Evolutionary conservation across 2,329 filamentous ascomycete genomes (phyloP).

Genomic region (Aspergillus floridensis): DNA sequence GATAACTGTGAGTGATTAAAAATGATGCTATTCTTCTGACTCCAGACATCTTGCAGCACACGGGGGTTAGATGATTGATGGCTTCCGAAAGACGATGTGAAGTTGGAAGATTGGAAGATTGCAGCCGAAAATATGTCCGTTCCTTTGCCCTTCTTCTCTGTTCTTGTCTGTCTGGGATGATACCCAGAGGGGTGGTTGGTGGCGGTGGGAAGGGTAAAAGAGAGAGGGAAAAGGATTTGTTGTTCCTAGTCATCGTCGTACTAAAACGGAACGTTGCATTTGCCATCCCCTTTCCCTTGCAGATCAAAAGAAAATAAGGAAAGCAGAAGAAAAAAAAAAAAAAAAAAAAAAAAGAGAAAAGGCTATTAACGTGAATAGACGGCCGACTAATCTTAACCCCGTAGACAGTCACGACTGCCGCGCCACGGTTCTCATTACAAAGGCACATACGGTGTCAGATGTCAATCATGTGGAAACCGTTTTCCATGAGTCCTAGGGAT

Average conservation of each 20-base stretch:
- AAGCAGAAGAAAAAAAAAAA: constrained; percentile 43
- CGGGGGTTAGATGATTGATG: constrained; percentile 16
- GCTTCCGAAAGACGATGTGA: constrained; percentile 15
- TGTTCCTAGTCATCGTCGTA: constrained; percentile 27
- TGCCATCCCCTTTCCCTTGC: constrained; percentile 25
- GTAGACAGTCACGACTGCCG: constrained; percentile 36
- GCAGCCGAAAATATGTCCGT: constrained; percentile 18
- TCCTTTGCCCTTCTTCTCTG: background rate
- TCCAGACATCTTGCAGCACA: constrained; percentile 23
- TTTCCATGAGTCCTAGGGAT: constrained; percentile 28
- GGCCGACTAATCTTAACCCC: constrained; percentile 39
- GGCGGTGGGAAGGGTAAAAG: constrained; percentile 6
- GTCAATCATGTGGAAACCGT: constrained; percentile 23
- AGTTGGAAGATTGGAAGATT: constrained; percentile 19
- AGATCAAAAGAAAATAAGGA: constrained; percentile 18
- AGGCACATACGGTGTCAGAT: constrained; percentile 36
- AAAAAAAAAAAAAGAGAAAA: constrained; percentile 20
- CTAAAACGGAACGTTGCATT: constrained; percentile 28
- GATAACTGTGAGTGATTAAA: constrained; percentile 32
- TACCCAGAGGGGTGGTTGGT: background rate
- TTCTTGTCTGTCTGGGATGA: background rate
- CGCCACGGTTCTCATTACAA: constrained; percentile 36
- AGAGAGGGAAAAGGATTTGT: constrained; percentile 18
- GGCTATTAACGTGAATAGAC: constrained; percentile 43
- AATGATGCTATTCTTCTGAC: constrained; percentile 32